A percentile compares a stretch with the other conserved stretches of the same genome.
Conservation (phyloP, 305 asterid species). For the Fraxinus nigra region DNA sequence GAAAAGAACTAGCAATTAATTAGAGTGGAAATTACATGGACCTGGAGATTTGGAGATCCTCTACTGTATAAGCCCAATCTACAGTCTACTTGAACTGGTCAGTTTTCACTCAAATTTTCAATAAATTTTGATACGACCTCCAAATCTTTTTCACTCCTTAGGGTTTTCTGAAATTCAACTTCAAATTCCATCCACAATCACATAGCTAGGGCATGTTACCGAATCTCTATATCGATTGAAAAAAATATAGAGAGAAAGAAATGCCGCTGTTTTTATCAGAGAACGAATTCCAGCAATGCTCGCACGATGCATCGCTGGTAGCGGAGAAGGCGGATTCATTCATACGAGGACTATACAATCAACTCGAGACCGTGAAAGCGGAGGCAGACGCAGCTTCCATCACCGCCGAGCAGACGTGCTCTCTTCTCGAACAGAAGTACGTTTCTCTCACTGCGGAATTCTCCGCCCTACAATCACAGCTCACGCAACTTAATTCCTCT, state of each 20-base stretch:
- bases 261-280: constrained; percentile 82
- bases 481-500: constrained; percentile 43
- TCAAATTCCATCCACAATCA: neutral
- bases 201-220: constrained; percentile 8
- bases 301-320: constrained; percentile 51
- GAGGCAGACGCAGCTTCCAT: constrained; percentile 86
- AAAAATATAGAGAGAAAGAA: neutral
- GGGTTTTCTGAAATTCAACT: neutral
- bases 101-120: neutral
- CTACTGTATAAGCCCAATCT: neutral
- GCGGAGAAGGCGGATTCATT: constrained; percentile 86
- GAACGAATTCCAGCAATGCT: constrained; percentile 56
- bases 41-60: neutral
- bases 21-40: too few species aligned
- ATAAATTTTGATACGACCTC: too few species aligned
- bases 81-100: neutral
- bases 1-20: too few species aligned
- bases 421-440: constrained; percentile 78
- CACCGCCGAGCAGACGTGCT: constrained; percentile 87
- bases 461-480: constrained; percentile 55
- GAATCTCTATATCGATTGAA: neutral
- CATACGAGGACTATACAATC: constrained; percentile 58
- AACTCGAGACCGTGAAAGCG: constrained; percentile 76
- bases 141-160: neutral
- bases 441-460: constrained; percentile 61